Evolutionary conservation across 164 flowering plant genomes (phyloP).

Genomic region (Santalum album): DNA sequence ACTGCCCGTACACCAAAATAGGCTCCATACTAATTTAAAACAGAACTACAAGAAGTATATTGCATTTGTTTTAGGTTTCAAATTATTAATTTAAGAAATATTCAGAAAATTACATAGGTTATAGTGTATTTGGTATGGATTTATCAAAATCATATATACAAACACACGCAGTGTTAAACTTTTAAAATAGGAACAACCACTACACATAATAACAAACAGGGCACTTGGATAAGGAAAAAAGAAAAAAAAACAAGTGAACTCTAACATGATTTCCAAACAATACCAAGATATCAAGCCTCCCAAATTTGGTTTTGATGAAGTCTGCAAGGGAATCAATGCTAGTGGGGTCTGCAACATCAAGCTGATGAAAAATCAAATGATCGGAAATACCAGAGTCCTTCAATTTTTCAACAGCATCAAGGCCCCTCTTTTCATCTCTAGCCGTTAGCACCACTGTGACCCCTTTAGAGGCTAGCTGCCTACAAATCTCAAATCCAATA

Average conservation of each 20-base stretch:
- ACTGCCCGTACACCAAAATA: too few species aligned
- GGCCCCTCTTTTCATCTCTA: constrained; percentile 38
- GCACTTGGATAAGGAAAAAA: too few species aligned
- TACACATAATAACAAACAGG: too few species aligned
- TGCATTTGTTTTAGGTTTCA: too few species aligned
- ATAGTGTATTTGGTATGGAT: too few species aligned
- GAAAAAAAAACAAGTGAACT: background rate
- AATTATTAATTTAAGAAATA: too few species aligned
- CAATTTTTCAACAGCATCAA: constrained; percentile 30
- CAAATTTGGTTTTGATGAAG: constrained; percentile 20
- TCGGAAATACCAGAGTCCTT: constrained; percentile 16
- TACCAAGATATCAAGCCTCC: constrained; percentile 42
- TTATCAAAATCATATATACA: too few species aligned
- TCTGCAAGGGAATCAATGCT: constrained; percentile 29
- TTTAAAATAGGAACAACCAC: too few species aligned
- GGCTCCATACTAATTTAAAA: too few species aligned
- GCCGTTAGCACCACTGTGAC: constrained; percentile 33
- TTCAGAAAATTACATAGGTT: too few species aligned
- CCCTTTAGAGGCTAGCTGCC: constrained; percentile 42
- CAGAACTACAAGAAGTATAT: too few species aligned
- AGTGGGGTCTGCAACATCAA: constrained; percentile 30
- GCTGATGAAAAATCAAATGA: constrained; percentile 31
- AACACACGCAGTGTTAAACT: too few species aligned
- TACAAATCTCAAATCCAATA: constrained; percentile 49
- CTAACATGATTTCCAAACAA: background rate